Base-by-base conservation (phyloP, 768 basidiomycete genomes). In the Boletus subcaerulescens region DNA sequence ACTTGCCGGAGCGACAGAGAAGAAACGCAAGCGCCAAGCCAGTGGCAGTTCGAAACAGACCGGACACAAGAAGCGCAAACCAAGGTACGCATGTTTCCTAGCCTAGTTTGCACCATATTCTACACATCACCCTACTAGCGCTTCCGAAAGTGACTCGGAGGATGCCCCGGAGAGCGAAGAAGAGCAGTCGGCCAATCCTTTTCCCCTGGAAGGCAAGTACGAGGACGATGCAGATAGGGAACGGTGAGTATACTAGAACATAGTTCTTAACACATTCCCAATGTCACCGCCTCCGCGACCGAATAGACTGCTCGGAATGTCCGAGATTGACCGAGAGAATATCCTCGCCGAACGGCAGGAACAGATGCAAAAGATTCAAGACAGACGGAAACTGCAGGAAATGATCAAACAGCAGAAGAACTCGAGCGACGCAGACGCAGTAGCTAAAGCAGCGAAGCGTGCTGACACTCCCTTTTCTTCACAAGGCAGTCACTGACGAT, bases 181-280 rank as follows among this genome's bases (percentile, higher is more conserved):
- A 48, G 80, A 80, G 1, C 47, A 55, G 31, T 78, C 77, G 5
- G 66, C 69, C 13, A 87, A 91, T 60, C 86, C 85, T 4, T 98
- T 92, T 67, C 95, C 93, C 0, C 74, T 97, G 13, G 96, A 98
- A 63, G 93, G 92, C 47, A 91, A 92, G 71, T 98, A 91, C 66
- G 81, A 80, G 55, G 86, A 97, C 65, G 92, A 93, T 62, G 79
- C 76, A 13, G 96, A 98, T 71, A 82, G 88, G 64, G 80, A 86
- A 59, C 74, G 78, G 96, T 96, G 75, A 75, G 89, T 76, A 62
- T 60, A 65, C 58, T 46, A 49, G 58, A 61, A 49, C 47, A 59
- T 53, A 65, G 55, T 48, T 57, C 66, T 72, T 72, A 57, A 72
- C 68, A 10, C 41, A 47, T 53, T 39, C 9, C 29, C 53, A 5